phyloP scores from a whole-genome alignment of 2,329 filamentous ascomycete genomes.

The Epichloe gansuensis region DNA sequence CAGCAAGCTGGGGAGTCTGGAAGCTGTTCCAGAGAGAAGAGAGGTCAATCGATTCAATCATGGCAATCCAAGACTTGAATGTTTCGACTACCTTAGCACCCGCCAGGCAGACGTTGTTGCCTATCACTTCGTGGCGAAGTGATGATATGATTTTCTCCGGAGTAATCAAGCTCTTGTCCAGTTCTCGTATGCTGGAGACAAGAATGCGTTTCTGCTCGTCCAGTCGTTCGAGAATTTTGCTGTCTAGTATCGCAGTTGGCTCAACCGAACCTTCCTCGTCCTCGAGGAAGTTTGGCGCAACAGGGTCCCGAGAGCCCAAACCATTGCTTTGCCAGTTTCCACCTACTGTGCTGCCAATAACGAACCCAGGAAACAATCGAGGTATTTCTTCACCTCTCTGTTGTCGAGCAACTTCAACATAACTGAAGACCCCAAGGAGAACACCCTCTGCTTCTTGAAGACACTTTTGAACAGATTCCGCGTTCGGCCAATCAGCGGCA shows the following conservation, averaged over 20 bases:
- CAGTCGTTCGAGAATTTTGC: constrained; percentile 65
- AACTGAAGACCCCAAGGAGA: constrained; percentile 84
- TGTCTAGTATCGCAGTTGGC: constrained; percentile 62
- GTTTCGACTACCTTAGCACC: constrained; percentile 74
- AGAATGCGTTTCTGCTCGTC: constrained; percentile 80
- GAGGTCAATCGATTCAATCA: constrained; percentile 86
- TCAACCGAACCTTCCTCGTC: constrained; percentile 64
- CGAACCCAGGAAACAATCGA: constrained; percentile 85
- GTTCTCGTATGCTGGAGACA: constrained; percentile 70
- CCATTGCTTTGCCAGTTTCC: constrained; percentile 79
- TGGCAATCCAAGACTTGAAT: constrained; percentile 80
- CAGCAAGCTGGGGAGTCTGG: constrained; percentile 72
- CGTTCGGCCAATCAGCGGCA: constrained; percentile 86
- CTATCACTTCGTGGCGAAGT: constrained; percentile 64
- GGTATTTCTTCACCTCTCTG: constrained; percentile 89
- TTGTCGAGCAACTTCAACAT: constrained; percentile 87
- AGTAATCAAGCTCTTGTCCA: constrained; percentile 72
- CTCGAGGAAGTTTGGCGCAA: constrained; percentile 75
- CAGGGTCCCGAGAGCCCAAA: constrained; percentile 52
- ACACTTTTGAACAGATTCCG: constrained; percentile 90
- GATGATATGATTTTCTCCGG: constrained; percentile 74
- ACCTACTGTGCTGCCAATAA: constrained; percentile 70
- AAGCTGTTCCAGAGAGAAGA: constrained; percentile 65
- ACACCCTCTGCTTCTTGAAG: constrained; percentile 96
- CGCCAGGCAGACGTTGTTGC: constrained; percentile 69